Evolutionary conservation across 352 stramenopile genomes (phyloP), one percentile per base, ranked within the genome.

Genomic region (Salisapilia sapeloensis): DNA sequence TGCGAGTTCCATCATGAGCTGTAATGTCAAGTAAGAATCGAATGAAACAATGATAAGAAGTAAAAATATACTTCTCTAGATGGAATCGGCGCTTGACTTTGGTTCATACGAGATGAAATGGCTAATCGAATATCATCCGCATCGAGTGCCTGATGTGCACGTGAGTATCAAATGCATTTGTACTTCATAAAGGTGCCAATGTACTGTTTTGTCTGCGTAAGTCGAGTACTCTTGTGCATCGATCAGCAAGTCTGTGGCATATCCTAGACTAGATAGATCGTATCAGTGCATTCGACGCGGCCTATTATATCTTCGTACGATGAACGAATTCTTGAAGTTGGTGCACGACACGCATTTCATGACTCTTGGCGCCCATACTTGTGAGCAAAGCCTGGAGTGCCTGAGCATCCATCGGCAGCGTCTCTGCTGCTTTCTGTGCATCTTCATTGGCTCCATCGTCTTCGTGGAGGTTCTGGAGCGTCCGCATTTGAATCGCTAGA

Each of bases 1-100:
- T 2, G 75, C 75, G 24, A 90, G 39, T 46, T 90, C 75, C 69
- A 90, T 85, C 53, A 80, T 81, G 21, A 90, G 33, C 71, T 89
- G 33, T 9, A 16, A 19, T 2, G 1, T 11, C 19, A 17, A 9
- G 25, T 7, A 20, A 13, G 14, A 7, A 23, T 20, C 12, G n/a
- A 25, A 28, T 14, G 12, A 44, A 30, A 37, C 16, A 28, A 44
- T 3, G 7, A 22, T 7, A 7, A 26, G 16, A 5, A n/a, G 12
- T 16, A 10, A 5, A 7, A 24, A 31, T 28, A 24, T 31, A 84
- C 74, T 51, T 87, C 71, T 25, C 69, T 62, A 9, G 71, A 60
- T 3, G 75, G 75, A 25, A 80, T 45, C 44, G 77, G 65, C 16
- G 65, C 56, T 35, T 89, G 81, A 31, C 81, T 63, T 39, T 85